Conservation (phyloP, 306 rosid species). For the Vigna unguiculata region DNA sequence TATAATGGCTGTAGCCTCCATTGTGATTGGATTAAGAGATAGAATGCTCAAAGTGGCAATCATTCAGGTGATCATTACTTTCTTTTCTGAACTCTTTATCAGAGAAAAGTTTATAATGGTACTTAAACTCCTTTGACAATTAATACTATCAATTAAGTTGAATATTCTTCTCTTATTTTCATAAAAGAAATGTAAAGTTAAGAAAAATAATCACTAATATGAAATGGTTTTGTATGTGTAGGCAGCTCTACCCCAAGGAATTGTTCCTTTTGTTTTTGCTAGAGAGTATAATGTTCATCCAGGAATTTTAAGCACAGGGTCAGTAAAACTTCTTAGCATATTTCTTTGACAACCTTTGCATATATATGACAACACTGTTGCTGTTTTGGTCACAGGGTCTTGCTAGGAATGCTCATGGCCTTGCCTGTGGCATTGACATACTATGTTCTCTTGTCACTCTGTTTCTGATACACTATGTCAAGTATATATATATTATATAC, state of each 20-base stretch:
- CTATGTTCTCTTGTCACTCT: constrained; percentile 74
- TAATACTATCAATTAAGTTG: background rate
- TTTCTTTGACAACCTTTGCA: constrained; percentile 15
- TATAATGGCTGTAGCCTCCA: constrained; percentile 77
- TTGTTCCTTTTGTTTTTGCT: constrained; percentile 95
- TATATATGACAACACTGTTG: constrained; percentile 29
- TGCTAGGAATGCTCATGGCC: constrained; percentile 88
- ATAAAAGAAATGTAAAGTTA: background rate
- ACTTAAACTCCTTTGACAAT: background rate
- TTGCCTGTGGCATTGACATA: constrained; percentile 83
- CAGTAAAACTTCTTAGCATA: constrained; percentile 39
- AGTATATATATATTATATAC: background rate
- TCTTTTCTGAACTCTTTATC: background rate
- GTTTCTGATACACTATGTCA: constrained; percentile 51
- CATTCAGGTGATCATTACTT: constrained; percentile 65
- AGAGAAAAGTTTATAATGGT: background rate
- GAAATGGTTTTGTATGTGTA: constrained; percentile 46
- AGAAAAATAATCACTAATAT: background rate
- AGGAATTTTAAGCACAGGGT: constrained; percentile 88
- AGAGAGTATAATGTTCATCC: constrained; percentile 88
- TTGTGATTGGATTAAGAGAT: constrained; percentile 68
- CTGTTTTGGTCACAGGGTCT: constrained; percentile 68
- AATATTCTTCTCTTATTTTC: background rate
- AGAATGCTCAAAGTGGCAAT: constrained; percentile 72
- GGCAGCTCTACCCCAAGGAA: constrained; percentile 99